Base-by-base conservation (phyloP, 1,139 yeast species). In the Protomyces inundatus region DNA sequence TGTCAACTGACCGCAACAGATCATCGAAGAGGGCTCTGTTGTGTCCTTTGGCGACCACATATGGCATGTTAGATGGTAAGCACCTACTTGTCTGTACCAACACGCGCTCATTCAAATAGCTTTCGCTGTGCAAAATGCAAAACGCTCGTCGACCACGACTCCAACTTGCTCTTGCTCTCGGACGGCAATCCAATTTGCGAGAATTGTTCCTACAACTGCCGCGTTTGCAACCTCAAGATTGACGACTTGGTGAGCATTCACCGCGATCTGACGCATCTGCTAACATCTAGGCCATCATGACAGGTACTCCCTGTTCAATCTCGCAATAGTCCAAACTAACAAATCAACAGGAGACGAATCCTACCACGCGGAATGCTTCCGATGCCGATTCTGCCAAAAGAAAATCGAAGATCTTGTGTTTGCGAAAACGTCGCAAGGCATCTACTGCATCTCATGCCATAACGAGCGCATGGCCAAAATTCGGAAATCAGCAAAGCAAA, bases 381-480 rank as follows among this genome's bases (percentile, higher is more conserved):
- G 86, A 70, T 93, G 98, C 75, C 84, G 96, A 63, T 86, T 90
- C 69, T 93, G 98, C 77, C 88, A 88, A 72, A 84, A 84, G 69
- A 87, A 87, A 69, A 93, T 93, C 67, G 96, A 89, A 71, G 97
- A 93, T 75, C 78, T 91, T 70, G 80, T 91, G 68, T 95, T 93
- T 72, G 98, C 98, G 33, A 81, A 96, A 72, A 93, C 98, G 0
- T 86, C 95, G 54, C 91, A 88, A 72, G 98, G 98, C 0, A 78
- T 93, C 45, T 93, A 91, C 73, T 93, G 98, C 77, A 88, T 93
- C 89, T 81, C 82, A 48, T 93, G 98, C 73, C 98, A 93, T 75
- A 95, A 90, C 72, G 84, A 87, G 71, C 77, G 93, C 66, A 78
- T 93, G 74, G 93, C 86, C 39, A 82, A 84, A 70, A 85, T 37